A percentile compares a stretch with the other conserved stretches of the same genome.
Evolutionary conservation across 164 flowering plant genomes (phyloP).

Genomic region (Vitis labrusca): DNA sequence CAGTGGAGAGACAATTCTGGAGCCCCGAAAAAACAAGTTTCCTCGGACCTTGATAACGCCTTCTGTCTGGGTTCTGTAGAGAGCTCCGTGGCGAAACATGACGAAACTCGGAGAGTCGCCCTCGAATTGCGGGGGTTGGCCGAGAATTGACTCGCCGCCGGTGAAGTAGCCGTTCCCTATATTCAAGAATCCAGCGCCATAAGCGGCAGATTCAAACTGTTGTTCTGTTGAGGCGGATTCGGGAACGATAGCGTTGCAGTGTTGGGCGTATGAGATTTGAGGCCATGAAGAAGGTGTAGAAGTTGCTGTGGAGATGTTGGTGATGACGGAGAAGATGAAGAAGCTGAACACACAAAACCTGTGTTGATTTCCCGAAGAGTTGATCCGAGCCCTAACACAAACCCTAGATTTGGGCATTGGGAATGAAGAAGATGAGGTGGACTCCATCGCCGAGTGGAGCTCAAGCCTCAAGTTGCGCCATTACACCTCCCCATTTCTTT

Average conservation of each 20-base stretch:
- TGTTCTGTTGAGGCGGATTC: background rate
- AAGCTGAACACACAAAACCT: background rate
- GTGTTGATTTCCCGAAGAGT: slow-evolving; percentile 5
- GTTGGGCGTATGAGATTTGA: slow-evolving; percentile 11
- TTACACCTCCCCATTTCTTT: too few species aligned
- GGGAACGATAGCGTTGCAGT: slow-evolving; percentile 27
- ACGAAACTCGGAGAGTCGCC: background rate
- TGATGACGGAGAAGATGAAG: slow-evolving; percentile 10
- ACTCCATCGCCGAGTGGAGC: slow-evolving; percentile 11
- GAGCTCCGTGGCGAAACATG: background rate
- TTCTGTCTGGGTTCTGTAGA: background rate
- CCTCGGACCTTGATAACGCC: slow-evolving; percentile 12
- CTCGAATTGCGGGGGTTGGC: background rate
- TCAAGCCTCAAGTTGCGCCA: too few species aligned
- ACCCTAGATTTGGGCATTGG: slow-evolving; percentile 10
- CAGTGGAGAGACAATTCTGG: background rate
- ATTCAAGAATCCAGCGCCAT: background rate
- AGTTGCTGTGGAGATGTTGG: background rate
- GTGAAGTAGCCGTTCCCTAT: slow-evolving; percentile 17
- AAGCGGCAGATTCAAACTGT: background rate
- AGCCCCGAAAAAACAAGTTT: slow-evolving; percentile 1
- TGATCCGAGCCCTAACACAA: background rate
- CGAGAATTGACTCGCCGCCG: slow-evolving; percentile 21
- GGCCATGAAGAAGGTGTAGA: background rate
- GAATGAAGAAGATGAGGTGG: slow-evolving; percentile 5